Base-by-base conservation (phyloP, 2,329 filamentous ascomycete genomes). In the Aspergillus costaricaensis region DNA sequence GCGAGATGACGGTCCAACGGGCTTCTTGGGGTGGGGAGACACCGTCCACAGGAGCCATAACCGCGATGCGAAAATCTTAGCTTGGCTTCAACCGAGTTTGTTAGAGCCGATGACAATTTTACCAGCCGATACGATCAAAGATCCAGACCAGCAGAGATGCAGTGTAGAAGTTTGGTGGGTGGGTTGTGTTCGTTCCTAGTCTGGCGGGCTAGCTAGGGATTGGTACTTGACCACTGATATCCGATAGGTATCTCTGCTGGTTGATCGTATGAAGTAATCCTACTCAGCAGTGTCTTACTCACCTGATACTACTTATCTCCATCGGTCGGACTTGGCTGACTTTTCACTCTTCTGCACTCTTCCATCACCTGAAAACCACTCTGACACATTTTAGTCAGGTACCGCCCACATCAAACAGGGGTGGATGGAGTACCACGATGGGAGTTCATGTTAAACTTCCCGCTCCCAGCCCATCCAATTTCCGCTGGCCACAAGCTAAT, bases 1-100 rank as follows among this genome's bases (percentile, higher is more conserved):
- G 39, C 52, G 23, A 55, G 23, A 55, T 44, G 52, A 55, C 52
- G 52, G 44, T 55, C 38, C 52, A 30, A 43, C 39, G 52, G 39
- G 23, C 23, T 55, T 19, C 39, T 44, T 55, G 52, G 39, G 17
- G 52, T 32, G 23, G 41, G 17, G 52, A 47, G 23, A 19, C 27
- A 39, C 44, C 15, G 39, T 36, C 12, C 12, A 14, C 32, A 36
- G 32, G 32, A 36, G 41, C 52, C 39, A 47, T 44, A 55, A 55
- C n/a, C 17, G 39, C 19, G 52, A 38, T 43, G 25, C 52, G 43
- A 55, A 44, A 32, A 15, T 32, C 52, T 55, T 47, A 44, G 52
- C 39, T 55, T 30, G 21, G 36, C 23, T 41, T 25, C 32, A 17
- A 5, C 36, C 32, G 36, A 54, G 21, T 17, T 17, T n/a, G 12